A percentile compares a stretch with the other conserved stretches of the same genome.
Conservation (phyloP, 768 basidiomycete species). For the Favolaschia claudopus region DNA sequence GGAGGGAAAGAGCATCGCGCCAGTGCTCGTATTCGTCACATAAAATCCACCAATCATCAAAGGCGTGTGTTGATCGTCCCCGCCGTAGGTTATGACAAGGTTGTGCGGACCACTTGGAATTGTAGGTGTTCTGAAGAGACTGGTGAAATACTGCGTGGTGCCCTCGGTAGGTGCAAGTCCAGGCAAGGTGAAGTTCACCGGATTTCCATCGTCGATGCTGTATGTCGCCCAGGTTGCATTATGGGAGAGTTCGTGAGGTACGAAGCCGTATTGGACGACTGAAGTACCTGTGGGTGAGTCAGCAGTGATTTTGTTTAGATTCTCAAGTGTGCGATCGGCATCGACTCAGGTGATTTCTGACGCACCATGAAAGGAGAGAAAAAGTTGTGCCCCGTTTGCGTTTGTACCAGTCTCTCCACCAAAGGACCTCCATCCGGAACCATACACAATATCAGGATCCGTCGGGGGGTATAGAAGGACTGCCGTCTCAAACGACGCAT, state of each 20-base stretch:
- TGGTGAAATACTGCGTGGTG: background rate
- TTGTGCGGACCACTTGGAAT: conserved; percentile 27
- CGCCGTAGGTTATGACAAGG: conserved; percentile 29
- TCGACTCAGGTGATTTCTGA: background rate
- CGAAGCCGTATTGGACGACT: conserved; percentile 31
- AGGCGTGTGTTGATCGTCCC: conserved; percentile 22
- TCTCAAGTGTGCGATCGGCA: too few relatives aligned
- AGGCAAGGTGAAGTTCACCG: conserved; percentile 27
- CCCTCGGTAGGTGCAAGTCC: conserved; percentile 12
- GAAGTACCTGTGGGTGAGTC: conserved; percentile 29
- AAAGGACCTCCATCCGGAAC: conserved; percentile 26
- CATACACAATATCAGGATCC: conserved; percentile 11
- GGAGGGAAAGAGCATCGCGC: too few relatives aligned
- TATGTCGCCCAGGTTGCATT: conserved; percentile 28
- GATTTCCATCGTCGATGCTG: conserved; percentile 31
- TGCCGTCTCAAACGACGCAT: background rate
- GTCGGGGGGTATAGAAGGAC: background rate
- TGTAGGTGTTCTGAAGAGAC: conserved; percentile 24
- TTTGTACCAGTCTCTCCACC: conserved; percentile 26
- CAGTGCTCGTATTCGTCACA: conserved; percentile 21
- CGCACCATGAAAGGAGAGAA: conserved; percentile 34
- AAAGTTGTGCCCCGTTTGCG: conserved; percentile 23
- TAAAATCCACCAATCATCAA: conserved; percentile 29
- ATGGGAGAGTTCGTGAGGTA: conserved; percentile 28
- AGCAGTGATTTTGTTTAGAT: background rate